phyloP scores from a whole-genome alignment of 345 rosid genomes.

The Adansonia digitata region DNA sequence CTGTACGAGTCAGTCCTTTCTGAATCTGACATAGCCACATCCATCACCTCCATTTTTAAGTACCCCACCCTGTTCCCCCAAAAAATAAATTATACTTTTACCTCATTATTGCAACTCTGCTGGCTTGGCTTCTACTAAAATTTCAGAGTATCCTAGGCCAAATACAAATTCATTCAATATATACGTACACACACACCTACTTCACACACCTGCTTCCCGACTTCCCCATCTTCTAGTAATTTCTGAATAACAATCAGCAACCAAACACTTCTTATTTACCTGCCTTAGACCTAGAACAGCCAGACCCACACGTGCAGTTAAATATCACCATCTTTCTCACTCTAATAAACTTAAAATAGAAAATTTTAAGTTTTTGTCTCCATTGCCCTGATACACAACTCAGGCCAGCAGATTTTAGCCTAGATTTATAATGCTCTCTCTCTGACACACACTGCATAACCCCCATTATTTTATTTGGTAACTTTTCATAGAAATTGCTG shows the following conservation, averaged over 20 bases:
- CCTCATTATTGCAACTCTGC: too few relatives aligned
- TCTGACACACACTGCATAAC: neutral
- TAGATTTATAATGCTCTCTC: neutral
- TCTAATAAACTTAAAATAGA: neutral
- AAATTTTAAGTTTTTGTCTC: neutral
- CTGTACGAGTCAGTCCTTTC: neutral
- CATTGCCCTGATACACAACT: neutral
- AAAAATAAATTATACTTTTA: neutral
- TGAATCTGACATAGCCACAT: neutral
- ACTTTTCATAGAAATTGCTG: neutral
- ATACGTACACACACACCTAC: too few relatives aligned
- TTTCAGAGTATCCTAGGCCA: slow-evolving; percentile 19
- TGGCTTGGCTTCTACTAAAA: neutral
- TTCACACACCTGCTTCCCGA: too few relatives aligned
- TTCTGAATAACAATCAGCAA: neutral
- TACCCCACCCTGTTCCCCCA: too few relatives aligned
- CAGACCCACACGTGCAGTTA: slow-evolving; percentile 9
- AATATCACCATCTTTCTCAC: neutral
- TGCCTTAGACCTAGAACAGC: neutral
- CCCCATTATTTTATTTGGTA: neutral
- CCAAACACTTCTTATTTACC: neutral
- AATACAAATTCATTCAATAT: neutral
- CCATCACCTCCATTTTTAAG: too few relatives aligned
- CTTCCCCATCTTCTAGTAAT: slow-evolving; percentile 2
- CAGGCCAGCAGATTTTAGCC: neutral